Evolutionary conservation across 495 filamentous ascomycete genomes (phyloP), one percentile per base, ranked within the genome.

Genomic region (Patellaria atrata): DNA sequence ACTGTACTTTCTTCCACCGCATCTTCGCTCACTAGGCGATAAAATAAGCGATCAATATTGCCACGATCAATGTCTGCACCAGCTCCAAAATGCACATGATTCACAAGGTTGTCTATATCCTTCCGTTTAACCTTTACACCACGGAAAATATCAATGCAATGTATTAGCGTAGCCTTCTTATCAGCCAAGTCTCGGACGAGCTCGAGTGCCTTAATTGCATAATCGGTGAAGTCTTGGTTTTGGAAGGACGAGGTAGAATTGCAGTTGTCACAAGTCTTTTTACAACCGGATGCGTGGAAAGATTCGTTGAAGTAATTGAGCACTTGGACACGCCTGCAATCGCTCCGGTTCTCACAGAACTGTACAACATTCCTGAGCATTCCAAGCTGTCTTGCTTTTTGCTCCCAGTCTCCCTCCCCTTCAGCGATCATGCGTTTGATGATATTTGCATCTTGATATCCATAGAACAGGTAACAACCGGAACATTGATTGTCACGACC

Each of bases 261-360:
- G 63, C 89, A 97, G 42, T 91, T 94, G 50, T 96, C 89, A 57
- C 89, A 99, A 6, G 64, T 65, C 21, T 58, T 53, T 16, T 71
- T 63, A 55, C 89, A 99, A 24, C 80, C 61, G 8, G 75, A 67
- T 25, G 62, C 62, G 6, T 67, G 60, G 50, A 94, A 96, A 3
- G 60, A 52, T 54, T 99, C 91, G 22, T 77, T 82, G 57, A 99
- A 99, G 53, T 99, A 96, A 3, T 67, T 70, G 16, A 99, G 70
- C 13, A 99, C 73, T 54, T 94, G 79, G 1, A 80, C 79, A 26
- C 91, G 67, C 23, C 89, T 71, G 49, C 89, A 99, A 41, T 89
- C 79, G 38, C 67, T 74, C 40, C 64, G 65, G 55, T 94, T 93
- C 48, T 94, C 82, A 57, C 85, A 94, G 41, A 77, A 96, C 40